These are phyloP conservation scores for Phellopilus nigrolimitatus DNA, from an alignment of 1,284 basidiomycete genomes.

Conservation along the genomic window DNA sequence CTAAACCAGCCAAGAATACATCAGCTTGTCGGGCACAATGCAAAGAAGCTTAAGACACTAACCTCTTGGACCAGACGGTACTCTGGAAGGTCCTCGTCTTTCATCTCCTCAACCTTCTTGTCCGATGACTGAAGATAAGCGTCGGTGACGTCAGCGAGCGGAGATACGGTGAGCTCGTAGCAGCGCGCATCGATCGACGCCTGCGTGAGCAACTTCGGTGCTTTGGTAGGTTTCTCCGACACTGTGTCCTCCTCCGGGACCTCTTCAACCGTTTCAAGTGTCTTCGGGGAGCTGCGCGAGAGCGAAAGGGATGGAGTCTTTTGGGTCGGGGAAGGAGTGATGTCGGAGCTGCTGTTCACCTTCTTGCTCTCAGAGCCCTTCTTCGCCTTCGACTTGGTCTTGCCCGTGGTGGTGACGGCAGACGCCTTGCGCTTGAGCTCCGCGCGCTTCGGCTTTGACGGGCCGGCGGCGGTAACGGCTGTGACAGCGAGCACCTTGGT, in stretches of 20 bases:
- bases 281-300: conserved; percentile 1
- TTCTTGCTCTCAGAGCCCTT: conserved; percentile 3
- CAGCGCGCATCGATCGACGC: conserved; percentile 46
- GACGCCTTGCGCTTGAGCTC: conserved; percentile 16
- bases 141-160: conserved; percentile 57
- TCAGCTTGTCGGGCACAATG: conserved; percentile 12
- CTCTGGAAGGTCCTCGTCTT: conserved; percentile 29
- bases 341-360: not conserved
- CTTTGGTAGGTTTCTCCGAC: not conserved
- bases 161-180: conserved; percentile 59
- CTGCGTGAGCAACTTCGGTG: conserved; percentile 7
- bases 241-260: not conserved
- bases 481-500: conserved; percentile 23
- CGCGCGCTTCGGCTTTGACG: conserved; percentile 14
- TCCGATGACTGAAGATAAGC: conserved; percentile 38
- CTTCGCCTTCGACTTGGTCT: conserved; percentile 13
- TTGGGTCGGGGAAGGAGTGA: not conserved
- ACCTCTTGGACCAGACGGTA: conserved; percentile 34
- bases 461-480: conserved; percentile 1
- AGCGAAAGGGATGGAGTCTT: conserved; percentile 3
- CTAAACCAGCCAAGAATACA: conserved; percentile 31
- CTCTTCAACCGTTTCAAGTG: conserved; percentile 10
- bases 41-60: conserved; percentile 27
- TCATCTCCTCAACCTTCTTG: conserved; percentile 16
- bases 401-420: conserved; percentile 2